Conservation (phyloP, 208 protist species). For the Leptomonas seymouri region DNA sequence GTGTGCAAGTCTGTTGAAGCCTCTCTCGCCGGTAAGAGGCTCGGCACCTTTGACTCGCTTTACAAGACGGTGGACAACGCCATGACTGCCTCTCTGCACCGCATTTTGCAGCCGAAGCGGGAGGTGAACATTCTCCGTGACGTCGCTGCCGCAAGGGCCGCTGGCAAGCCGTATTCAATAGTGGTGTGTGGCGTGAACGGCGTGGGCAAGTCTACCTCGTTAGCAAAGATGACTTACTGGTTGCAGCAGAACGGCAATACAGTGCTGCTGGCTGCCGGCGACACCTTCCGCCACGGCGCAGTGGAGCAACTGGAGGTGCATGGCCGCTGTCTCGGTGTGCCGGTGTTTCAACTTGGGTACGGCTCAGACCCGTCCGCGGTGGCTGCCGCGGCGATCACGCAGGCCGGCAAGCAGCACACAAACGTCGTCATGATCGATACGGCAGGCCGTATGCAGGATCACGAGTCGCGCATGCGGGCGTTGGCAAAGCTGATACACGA, state of each 20-base stretch:
- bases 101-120: slow-evolving; percentile 97
- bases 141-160: slow-evolving; percentile 64
- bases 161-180: slow-evolving; percentile 95
- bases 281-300: slow-evolving; percentile 99
- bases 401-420: slow-evolving; percentile 80
- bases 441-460: slow-evolving; percentile 99
- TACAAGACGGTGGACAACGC: slow-evolving; percentile 74
- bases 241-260: slow-evolving; percentile 92
- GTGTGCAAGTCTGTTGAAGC: slow-evolving; percentile 95
- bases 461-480: slow-evolving; percentile 98
- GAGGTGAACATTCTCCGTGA: slow-evolving; percentile 97
- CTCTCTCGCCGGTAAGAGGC: slow-evolving; percentile 91
- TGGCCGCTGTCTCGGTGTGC: slow-evolving; percentile 90
- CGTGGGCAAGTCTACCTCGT: slow-evolving; percentile 99
- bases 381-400: slow-evolving; percentile 91
- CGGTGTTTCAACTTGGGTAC: slow-evolving; percentile 98
- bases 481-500: slow-evolving; percentile 97
- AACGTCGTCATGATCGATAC: slow-evolving; percentile 99
- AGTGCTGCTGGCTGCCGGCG: slow-evolving; percentile 98
- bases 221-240: slow-evolving; percentile 98
- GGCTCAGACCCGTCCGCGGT: slow-evolving; percentile 96
- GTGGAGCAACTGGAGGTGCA: slow-evolving; percentile 99
- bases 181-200: slow-evolving; percentile 99
- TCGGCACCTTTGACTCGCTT: slow-evolving; percentile 93
- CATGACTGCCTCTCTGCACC: slow-evolving; percentile 90